Percentiles rank a stretch among this genome's conserved stretches.
Evolutionary conservation across 2,329 filamentous ascomycete species (phyloP).

Genomic region (Fusarium sp.): DNA sequence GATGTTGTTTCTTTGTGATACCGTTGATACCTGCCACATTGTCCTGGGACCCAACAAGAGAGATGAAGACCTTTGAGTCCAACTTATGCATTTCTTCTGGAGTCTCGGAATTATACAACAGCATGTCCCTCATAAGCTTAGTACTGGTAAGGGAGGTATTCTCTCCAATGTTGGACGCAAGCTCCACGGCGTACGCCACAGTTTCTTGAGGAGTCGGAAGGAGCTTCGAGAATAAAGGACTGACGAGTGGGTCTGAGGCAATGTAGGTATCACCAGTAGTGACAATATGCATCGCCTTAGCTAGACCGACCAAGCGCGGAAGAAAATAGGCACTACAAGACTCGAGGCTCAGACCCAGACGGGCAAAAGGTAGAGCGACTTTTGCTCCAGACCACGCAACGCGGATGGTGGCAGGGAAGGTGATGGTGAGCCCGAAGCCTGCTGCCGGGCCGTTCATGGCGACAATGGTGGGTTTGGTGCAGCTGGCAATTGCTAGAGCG

Average conservation of each 20-base stretch:
- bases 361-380: neutral
- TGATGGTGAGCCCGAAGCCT: neutral
- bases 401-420: neutral
- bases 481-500: neutral
- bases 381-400: neutral
- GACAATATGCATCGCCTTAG: neutral
- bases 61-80: neutral
- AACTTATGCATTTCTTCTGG: neutral
- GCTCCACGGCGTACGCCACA: fast-evolving
- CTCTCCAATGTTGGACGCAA: neutral
- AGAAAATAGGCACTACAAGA: neutral
- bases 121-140: neutral
- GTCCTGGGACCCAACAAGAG: neutral
- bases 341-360: neutral
- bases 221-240: neutral
- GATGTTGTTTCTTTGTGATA: neutral
- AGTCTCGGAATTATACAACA: neutral
- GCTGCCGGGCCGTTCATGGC: neutral
- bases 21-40: neutral
- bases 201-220: neutral
- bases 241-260: neutral
- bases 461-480: neutral
- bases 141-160: neutral
- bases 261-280: neutral
- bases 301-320: neutral